A percentile compares a stretch with the other conserved stretches of the same genome.
phyloP scores from a whole-genome alignment of 768 basidiomycete genomes.

The Boletales sp. region DNA sequence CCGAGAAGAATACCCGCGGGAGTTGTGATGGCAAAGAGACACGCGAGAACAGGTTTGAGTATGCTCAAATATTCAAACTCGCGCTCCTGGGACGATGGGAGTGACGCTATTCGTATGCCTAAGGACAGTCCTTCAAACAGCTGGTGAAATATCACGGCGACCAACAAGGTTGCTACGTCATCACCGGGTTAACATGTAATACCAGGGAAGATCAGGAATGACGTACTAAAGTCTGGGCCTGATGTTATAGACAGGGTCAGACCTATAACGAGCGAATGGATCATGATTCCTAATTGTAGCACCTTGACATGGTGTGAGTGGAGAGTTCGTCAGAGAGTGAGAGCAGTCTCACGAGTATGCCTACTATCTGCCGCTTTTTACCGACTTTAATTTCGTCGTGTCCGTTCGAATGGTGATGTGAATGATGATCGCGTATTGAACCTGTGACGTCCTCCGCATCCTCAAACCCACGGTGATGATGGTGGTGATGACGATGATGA shows the following conservation, averaged over 20 bases:
- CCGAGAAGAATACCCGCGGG: constrained; percentile 67
- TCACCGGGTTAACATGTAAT: neutral
- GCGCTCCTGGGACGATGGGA: constrained; percentile 41
- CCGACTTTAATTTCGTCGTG: constrained; percentile 36
- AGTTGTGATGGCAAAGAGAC: constrained; percentile 71
- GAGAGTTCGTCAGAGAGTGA: neutral
- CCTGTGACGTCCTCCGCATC: neutral
- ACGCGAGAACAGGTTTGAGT: constrained; percentile 53
- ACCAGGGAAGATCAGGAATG: neutral
- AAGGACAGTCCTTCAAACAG: constrained; percentile 82
- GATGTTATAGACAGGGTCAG: constrained; percentile 69
- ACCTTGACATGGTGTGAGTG: constrained; percentile 42
- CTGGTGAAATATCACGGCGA: constrained; percentile 79
- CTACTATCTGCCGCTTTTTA: constrained; percentile 63
- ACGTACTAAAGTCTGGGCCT: constrained; percentile 69
- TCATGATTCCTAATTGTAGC: constrained; percentile 81
- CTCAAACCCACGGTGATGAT: constrained; percentile 11
- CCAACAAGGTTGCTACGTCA: constrained; percentile 58
- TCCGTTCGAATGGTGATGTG: neutral
- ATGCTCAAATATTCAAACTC: constrained; percentile 22
- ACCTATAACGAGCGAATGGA: constrained; percentile 79
- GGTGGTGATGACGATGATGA: constrained; percentile 5
- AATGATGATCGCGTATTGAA: neutral
- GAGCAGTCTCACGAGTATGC: constrained; percentile 53
- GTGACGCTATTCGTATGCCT: constrained; percentile 71